phyloP scores from a whole-genome alignment of 2,329 filamentous ascomycete genomes.

The Aspergillus caelatus region DNA sequence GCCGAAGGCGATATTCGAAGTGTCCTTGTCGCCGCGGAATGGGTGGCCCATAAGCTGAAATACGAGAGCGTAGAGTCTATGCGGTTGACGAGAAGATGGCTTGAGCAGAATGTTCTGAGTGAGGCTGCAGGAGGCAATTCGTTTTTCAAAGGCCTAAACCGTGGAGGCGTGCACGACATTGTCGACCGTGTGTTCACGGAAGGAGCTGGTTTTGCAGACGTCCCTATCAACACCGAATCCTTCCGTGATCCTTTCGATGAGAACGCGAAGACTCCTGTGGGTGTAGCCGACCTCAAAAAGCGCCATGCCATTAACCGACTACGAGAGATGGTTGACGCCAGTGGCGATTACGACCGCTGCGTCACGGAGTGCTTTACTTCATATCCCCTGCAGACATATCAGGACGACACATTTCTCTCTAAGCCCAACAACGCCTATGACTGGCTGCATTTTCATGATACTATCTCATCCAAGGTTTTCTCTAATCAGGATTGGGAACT shows the following conservation, averaged over 20 bases:
- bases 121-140: slow-evolving; percentile 56
- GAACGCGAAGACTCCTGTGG: slow-evolving; percentile 43
- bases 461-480: slow-evolving; percentile 75
- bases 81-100: slow-evolving; percentile 60
- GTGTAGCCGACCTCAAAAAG: slow-evolving; percentile 63
- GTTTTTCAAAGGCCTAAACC: slow-evolving; percentile 61
- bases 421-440: slow-evolving; percentile 89
- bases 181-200: slow-evolving; percentile 68
- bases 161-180: slow-evolving; percentile 66
- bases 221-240: slow-evolving; percentile 40
- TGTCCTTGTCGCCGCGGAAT: slow-evolving; percentile 66
- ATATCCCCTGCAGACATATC: slow-evolving; percentile 85
- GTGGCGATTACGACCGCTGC: slow-evolving; percentile 65
- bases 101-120: slow-evolving; percentile 60
- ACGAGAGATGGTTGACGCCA: slow-evolving; percentile 64
- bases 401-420: slow-evolving; percentile 86
- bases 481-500: slow-evolving; percentile 93
- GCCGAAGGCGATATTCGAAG: slow-evolving; percentile 63
- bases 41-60: slow-evolving; percentile 64
- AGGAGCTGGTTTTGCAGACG: slow-evolving; percentile 61
- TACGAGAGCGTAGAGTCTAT: slow-evolving; percentile 42
- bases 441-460: slow-evolving; percentile 93
- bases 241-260: slow-evolving; percentile 38
- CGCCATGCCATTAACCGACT: slow-evolving; percentile 61
- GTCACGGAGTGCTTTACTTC: slow-evolving; percentile 75